Conservation (phyloP, 805 yeast species). For the Hanseniaspora meyeri region DNA sequence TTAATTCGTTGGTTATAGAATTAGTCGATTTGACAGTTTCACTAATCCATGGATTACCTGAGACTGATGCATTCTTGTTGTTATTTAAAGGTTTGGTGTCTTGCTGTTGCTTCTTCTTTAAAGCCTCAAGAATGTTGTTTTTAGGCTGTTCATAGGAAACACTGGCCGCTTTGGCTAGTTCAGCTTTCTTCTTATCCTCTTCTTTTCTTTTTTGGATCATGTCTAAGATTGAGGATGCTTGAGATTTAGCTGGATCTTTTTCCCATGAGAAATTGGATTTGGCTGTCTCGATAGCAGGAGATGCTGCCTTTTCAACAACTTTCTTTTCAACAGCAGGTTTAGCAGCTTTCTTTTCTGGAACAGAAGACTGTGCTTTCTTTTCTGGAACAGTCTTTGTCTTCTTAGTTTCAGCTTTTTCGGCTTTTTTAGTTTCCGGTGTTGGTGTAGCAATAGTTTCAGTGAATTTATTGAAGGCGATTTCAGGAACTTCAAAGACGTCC, state of each 20-base stretch:
- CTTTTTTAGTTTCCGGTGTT: slow-evolving; percentile 7
- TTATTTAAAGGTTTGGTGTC: background rate
- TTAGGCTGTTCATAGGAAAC: background rate
- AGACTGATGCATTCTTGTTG: background rate
- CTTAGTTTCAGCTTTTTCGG: slow-evolving; percentile 14
- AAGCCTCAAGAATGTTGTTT: background rate
- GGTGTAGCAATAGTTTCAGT: background rate
- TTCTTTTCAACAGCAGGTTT: background rate
- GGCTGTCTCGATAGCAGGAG: background rate
- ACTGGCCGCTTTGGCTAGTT: background rate
- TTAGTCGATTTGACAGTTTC: background rate
- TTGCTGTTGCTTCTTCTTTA: background rate
- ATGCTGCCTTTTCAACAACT: background rate
- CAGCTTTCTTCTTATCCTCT: slow-evolving; percentile 11
- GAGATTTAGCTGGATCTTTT: slow-evolving; percentile 14
- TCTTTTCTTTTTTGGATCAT: slow-evolving; percentile 6
- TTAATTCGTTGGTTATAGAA: background rate
- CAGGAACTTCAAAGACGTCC: background rate
- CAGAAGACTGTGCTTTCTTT: slow-evolving; percentile 16
- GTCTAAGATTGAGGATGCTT: slow-evolving; percentile 14
- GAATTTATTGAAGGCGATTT: background rate
- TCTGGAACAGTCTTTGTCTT: slow-evolving; percentile 19
- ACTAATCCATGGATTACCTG: slow-evolving; percentile 6
- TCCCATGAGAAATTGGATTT: slow-evolving; percentile 10
- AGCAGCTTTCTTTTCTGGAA: background rate